Conservation (phyloP, 2,329 filamentous ascomycete genomes). For the Stenocarpella maydis region DNA sequence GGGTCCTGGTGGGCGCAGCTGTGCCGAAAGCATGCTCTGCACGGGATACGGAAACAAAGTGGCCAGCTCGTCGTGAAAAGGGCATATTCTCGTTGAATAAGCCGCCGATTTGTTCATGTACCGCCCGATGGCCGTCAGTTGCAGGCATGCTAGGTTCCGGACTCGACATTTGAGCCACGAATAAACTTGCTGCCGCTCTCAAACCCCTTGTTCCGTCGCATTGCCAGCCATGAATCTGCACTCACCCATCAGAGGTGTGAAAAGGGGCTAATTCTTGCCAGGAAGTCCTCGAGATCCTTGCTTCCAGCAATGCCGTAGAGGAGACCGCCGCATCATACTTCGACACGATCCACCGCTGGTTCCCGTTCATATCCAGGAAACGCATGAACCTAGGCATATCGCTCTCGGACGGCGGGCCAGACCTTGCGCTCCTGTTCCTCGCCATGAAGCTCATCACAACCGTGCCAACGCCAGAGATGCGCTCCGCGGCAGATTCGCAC, state of each 20-base stretch:
- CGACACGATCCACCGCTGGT: conserved; percentile 53
- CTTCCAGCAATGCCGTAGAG: conserved; percentile 48
- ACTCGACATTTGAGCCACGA: neutral
- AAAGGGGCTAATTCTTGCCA: conserved; percentile 33
- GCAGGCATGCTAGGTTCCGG: neutral
- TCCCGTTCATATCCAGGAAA: conserved; percentile 57
- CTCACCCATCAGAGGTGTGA: neutral
- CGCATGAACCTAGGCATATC: conserved; percentile 52
- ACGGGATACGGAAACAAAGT: neutral
- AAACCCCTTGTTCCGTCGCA: neutral
- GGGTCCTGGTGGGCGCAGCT: neutral
- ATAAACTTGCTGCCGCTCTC: neutral
- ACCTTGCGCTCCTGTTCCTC: conserved; percentile 56
- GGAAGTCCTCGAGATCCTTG: conserved; percentile 51
- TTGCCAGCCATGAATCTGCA: neutral
- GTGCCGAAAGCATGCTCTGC: neutral
- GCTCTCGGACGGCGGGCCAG: conserved; percentile 53
- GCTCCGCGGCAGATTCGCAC: conserved; percentile 44
- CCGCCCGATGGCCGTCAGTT: neutral
- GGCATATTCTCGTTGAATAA: neutral
- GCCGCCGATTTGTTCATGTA: neutral
- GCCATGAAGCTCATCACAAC: conserved; percentile 57
- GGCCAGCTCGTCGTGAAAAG: neutral
- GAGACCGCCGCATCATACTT: conserved; percentile 52
- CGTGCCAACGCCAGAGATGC: conserved; percentile 45